phyloP scores from a whole-genome alignment of 306 rosid genomes.

The Quercus robur region DNA sequence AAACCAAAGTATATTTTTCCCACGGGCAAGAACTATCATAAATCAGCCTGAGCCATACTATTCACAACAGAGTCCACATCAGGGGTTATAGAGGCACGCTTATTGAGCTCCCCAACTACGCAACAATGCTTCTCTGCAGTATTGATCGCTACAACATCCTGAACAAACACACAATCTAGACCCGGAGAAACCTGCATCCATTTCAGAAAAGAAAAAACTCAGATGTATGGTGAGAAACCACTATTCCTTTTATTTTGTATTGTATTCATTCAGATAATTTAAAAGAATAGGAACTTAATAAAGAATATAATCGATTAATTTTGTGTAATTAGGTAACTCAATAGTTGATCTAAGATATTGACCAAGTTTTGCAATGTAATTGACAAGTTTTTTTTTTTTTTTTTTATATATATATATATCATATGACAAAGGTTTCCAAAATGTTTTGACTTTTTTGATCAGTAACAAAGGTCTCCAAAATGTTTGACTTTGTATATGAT shows the following conservation, averaged over 20 bases:
- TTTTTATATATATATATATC: not conserved
- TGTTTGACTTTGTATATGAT: no score
- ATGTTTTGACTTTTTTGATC: not conserved
- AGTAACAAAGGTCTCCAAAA: no score
- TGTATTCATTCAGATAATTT: not conserved
- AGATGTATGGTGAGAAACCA: not conserved
- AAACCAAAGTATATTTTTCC: conserved; percentile 13
- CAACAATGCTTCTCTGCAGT: conserved; percentile 56
- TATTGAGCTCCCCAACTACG: conserved; percentile 58
- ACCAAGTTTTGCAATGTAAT: not conserved
- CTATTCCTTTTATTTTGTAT: not conserved
- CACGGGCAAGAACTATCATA: conserved; percentile 29
- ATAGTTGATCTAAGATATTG: not conserved
- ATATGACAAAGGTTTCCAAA: not conserved
- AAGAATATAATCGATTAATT: not conserved
- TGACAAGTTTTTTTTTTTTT: not conserved
- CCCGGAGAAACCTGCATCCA: conserved; percentile 72
- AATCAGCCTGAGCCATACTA: conserved; percentile 32
- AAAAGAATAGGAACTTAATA: conserved; percentile 4
- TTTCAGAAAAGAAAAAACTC: not conserved
- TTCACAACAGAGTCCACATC: conserved; percentile 52
- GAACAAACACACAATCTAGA: conserved; percentile 58
- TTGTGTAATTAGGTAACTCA: not conserved
- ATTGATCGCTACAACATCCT: conserved; percentile 65
- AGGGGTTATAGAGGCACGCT: conserved; percentile 61